Evolutionary conservation across 2,329 filamentous ascomycete genomes (phyloP).

Genomic region (Daldinia sp.): DNA sequence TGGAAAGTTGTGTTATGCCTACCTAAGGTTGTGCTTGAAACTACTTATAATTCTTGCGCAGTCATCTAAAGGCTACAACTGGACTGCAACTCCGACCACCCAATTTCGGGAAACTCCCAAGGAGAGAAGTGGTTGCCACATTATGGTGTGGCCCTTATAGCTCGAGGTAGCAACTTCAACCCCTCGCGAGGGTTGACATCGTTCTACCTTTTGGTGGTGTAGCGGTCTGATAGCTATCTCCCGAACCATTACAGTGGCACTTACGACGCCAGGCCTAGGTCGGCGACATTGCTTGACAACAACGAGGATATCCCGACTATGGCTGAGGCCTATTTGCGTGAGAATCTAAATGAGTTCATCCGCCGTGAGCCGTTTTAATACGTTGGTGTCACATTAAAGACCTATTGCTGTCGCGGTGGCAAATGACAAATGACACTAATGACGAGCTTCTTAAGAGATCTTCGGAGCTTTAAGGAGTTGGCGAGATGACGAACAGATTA

Average conservation of each 20-base stretch:
- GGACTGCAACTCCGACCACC: too few species aligned
- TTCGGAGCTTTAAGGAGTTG: slow-evolving; percentile 73
- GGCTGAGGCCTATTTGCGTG: slow-evolving; percentile 71
- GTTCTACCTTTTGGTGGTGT: background rate
- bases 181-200: background rate
- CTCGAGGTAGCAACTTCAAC: background rate
- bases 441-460: slow-evolving; percentile 69
- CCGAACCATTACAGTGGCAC: background rate
- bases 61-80: too few species aligned
- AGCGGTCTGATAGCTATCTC: too few species aligned
- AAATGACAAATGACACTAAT: slow-evolving; percentile 62
- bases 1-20: too few species aligned
- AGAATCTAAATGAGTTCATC: slow-evolving; percentile 68
- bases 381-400: slow-evolving; percentile 67
- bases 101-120: background rate
- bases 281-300: slow-evolving; percentile 69
- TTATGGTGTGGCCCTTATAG: background rate
- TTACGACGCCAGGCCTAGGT: slow-evolving; percentile 6
- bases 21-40: background rate
- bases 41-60: background rate
- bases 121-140: background rate
- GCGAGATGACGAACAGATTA: slow-evolving; percentile 74
- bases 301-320: slow-evolving; percentile 71
- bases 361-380: slow-evolving; percentile 70
- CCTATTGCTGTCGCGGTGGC: slow-evolving; percentile 59